Base-by-base conservation (phyloP, 2,329 filamentous ascomycete species). In the Cyclaneusma minus region DNA sequence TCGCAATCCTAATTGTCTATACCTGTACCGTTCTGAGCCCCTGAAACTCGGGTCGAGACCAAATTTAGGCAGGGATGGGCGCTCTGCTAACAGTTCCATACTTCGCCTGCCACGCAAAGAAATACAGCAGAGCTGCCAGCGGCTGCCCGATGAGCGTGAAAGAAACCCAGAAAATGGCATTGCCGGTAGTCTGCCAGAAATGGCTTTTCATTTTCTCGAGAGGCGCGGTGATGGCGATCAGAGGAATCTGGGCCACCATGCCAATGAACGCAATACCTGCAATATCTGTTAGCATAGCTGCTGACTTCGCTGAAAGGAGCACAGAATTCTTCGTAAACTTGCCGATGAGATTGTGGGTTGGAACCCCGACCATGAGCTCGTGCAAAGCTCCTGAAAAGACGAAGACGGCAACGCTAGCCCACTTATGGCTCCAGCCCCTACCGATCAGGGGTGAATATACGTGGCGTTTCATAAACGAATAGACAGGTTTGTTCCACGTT, bases 21-120 rank as follows among this genome's bases (percentile, higher is more conserved):
- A n/a, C n/a, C n/a, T n/a, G n/a, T n/a, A n/a, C n/a, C n/a, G n/a
- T n/a, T n/a, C n/a, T n/a, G n/a, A n/a, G n/a, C n/a, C n/a, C n/a
- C n/a, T n/a, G n/a, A n/a, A n/a, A n/a, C n/a, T n/a, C n/a, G n/a
- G n/a, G n/a, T n/a, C n/a, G n/a, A n/a, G n/a, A n/a, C n/a, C n/a
- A n/a, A n/a, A n/a, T n/a, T n/a, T n/a, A n/a, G n/a, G n/a, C n/a
- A n/a, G n/a, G n/a, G n/a, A n/a, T n/a, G n/a, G n/a, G 18, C 18
- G 24, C 16, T 38, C 55, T 59, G 37, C 67, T 81, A 13, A 85
- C 76, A 42, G 76, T 84, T 8, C 89, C 89, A 48, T 93, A 94
- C 57, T 95, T 95, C 29, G 83, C 83, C 55, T 95, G 87, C 87
- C 89, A 98, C 2, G 85, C 85, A 48, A 95, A 95, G 51, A 94